Evolutionary conservation across 2,329 filamentous ascomycete species (phyloP), one percentile per base, ranked within the genome.

Genomic region (Diaporthe humulicola): DNA sequence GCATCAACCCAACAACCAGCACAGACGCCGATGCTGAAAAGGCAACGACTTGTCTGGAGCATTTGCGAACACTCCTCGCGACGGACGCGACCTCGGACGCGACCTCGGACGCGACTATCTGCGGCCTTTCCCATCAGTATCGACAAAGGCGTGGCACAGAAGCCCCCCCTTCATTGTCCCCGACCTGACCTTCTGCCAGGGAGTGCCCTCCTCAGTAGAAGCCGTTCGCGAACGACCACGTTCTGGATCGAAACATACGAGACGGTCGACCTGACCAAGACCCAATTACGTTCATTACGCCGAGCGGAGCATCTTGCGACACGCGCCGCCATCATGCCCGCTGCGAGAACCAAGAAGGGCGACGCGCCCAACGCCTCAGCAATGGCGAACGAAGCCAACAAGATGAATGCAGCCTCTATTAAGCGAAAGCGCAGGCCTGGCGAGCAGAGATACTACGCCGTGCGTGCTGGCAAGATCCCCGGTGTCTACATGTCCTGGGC

Each of bases 401-500:
- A 60, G 48, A 64, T 61, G 56, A 74, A 60, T 25, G 17, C 57
- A 25, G 56, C 66, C 36, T 30, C 72, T 30, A 14, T 72, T 48
- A 90, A 89, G 81, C 84, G 87, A 73, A 90, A 88, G 82, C 81
- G 82, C 60, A 87, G 88, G 64, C 71, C 79, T 3, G 70, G 70
- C 54, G 79, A 80, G 42, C 85, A 86, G 75, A 93, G 92, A 79
- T 93, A 86, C 80, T 93, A 93, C 80, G 92, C 89, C 30, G 92
- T 93, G 40, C 86, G 87, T 57, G 86, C 84, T 52, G 91, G 92
- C 22, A 85, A 86, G 76, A 83, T 81, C 17, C 90, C 90, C 0
- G 91, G 92, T 10, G 88, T 93, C n/a, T 93, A 93, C 81, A 82
- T 86, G 73, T 88, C 84, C 3, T 93, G 91, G 87, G 79, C 85